Evolutionary conservation across 306 rosid genomes (phyloP), one percentile per base, ranked within the genome.

Genomic region (Vachellia pachyceras): DNA sequence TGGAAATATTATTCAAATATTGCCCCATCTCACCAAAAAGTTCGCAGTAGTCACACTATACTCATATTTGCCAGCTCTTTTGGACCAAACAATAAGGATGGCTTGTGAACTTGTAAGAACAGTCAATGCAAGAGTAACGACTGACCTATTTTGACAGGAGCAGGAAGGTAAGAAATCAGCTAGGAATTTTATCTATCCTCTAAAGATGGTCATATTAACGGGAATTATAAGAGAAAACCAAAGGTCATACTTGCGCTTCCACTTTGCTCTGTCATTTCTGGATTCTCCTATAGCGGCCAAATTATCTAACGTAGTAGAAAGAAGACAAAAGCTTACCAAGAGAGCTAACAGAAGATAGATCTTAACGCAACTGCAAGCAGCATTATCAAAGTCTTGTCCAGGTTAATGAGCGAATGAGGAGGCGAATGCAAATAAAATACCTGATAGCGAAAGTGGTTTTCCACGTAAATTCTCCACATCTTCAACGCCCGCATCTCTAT

Each of bases 1-100:
- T n/a, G n/a, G n/a, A n/a, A 58, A 68, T 35, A 83, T 52, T 39
- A 73, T 75, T 17, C 25, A 70, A 74, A 75, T 63, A 55, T 61
- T 39, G 49, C 23, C 36, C 35, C 25, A 35, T 84, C 90, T 84
- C 70, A 94, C 97, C 95, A 89, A 76, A 77, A 95, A 95, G 87
- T 95, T 95, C 11, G 97, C 97, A 64, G 97, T 95, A 39, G 99
- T 95, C 71, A 95, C 97, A 86, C 99, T 95, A 80, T 95, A 92
- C 75, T 95, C 99, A 84, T 95, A 93, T 82, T 88, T 95, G 60
- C 99, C 99, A 52, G 97, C 97, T 85, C 97, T 83, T 85, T 92
- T 95, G 49, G 99, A 95, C 97, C 97, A 95, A 79, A 95, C 99
- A 35, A 95, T 95, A 70, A 92, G 90, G 83, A 95, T 95, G 46